phyloP scores from a whole-genome alignment of 2,329 filamentous ascomycete genomes.

The Ascomycota sp. region DNA sequence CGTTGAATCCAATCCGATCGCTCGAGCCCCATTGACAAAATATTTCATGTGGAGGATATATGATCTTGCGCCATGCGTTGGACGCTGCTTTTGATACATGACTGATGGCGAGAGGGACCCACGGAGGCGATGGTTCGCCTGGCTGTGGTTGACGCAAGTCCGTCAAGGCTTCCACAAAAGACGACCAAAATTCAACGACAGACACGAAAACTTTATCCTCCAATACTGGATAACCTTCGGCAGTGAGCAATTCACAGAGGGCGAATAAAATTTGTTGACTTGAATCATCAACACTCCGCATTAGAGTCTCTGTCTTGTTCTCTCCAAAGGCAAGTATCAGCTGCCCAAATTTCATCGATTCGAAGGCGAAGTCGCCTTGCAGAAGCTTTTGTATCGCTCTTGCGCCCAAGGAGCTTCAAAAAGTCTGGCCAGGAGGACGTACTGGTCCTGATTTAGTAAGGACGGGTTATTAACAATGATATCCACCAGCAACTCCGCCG shows the following conservation, averaged over 20 bases:
- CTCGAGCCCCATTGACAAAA: conserved; percentile 49
- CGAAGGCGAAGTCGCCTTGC: conserved; percentile 40
- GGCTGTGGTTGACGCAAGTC: conserved; percentile 33
- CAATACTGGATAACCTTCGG: conserved; percentile 44
- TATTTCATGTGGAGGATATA: conserved; percentile 38
- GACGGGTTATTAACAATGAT: conserved; percentile 42
- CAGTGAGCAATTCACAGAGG: conserved; percentile 44
- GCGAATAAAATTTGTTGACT: conserved; percentile 32
- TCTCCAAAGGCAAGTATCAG: conserved; percentile 51
- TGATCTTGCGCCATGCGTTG: conserved; percentile 47
- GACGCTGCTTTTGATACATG: conserved; percentile 44
- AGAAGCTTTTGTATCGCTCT: conserved; percentile 33
- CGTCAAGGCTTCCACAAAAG: conserved; percentile 48
- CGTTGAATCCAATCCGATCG: conserved; percentile 45
- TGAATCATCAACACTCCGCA: conserved; percentile 27
- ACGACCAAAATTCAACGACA: conserved; percentile 64
- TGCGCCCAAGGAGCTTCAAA: conserved; percentile 40
- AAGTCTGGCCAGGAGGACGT: conserved; percentile 33
- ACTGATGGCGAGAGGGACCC: conserved; percentile 36
- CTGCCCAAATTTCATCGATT: conserved; percentile 43
- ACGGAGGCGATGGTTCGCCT: conserved; percentile 22
- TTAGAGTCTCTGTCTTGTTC: conserved; percentile 38
- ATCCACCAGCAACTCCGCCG: conserved; percentile 45
- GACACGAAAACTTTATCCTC: conserved; percentile 59
- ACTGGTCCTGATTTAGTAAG: conserved; percentile 39